A percentile compares a stretch with the other conserved stretches of the same genome.
Evolutionary conservation across 176 grass and related monocot genomes (phyloP).

Genomic region (Ampelocalamus luodianensis): DNA sequence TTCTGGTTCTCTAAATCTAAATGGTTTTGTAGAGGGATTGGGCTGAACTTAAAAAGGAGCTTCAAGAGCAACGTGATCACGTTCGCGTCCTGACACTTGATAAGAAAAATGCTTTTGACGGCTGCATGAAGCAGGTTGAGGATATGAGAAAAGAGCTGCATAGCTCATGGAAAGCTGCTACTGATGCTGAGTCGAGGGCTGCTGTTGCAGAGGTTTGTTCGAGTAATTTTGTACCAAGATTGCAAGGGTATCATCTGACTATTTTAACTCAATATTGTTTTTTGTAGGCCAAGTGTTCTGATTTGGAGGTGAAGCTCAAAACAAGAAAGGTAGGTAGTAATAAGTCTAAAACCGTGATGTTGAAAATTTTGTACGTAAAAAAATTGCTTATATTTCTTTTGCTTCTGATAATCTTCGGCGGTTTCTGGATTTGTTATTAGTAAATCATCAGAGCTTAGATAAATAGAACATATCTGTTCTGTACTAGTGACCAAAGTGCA

Average conservation of each 20-base stretch:
- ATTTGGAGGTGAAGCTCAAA: slow-evolving; percentile 63
- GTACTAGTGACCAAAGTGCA: not conserved
- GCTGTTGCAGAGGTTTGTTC: slow-evolving; percentile 77
- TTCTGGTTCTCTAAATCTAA: slow-evolving; percentile 34
- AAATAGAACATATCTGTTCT: not conserved
- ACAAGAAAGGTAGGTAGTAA: slow-evolving; percentile 70
- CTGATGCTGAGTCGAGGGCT: slow-evolving; percentile 82
- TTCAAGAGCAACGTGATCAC: slow-evolving; percentile 91
- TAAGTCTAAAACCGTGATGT: slow-evolving; percentile 15
- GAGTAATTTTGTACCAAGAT: slow-evolving; percentile 22
- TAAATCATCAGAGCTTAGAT: not conserved
- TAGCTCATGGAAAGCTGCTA: slow-evolving; percentile 70
- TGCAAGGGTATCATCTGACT: slow-evolving; percentile 19
- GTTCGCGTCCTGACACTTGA: slow-evolving; percentile 76
- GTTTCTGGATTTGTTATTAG: slow-evolving; percentile 17
- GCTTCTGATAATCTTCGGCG: not conserved
- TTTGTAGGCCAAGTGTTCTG: slow-evolving; percentile 76
- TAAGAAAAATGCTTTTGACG: slow-evolving; percentile 70
- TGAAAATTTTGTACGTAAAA: not conserved
- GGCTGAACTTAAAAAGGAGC: slow-evolving; percentile 92
- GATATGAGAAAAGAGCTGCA: slow-evolving; percentile 93
- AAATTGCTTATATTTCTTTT: slow-evolving; percentile 13
- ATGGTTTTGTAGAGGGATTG: slow-evolving; percentile 75
- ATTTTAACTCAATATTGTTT: slow-evolving; percentile 21
- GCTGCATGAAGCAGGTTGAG: slow-evolving; percentile 76